Conservation (phyloP, 2,329 filamentous ascomycete species). For the Chaetomiaceae sp. region DNA sequence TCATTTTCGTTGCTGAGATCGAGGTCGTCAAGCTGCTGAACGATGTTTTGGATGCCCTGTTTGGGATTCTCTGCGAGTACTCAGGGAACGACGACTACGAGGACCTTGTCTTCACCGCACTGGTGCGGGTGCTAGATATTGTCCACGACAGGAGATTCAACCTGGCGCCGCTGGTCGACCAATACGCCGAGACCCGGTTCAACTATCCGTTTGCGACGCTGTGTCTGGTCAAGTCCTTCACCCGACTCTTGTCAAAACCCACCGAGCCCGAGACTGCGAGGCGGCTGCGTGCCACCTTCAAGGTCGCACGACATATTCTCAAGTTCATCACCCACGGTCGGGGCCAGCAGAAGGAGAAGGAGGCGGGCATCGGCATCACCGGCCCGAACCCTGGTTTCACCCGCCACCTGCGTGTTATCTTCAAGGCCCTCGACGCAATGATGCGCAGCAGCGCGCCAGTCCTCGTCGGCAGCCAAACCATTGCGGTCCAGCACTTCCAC, state of each 20-base stretch:
- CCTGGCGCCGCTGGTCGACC: constrained; percentile 81
- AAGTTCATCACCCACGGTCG: constrained; percentile 92
- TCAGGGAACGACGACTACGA: constrained; percentile 90
- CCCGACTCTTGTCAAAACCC: constrained; percentile 74
- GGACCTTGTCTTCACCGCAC: constrained; percentile 82
- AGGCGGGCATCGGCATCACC: constrained; percentile 80
- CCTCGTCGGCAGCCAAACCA: constrained; percentile 87
- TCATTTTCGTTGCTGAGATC: constrained; percentile 93
- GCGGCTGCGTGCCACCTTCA: constrained; percentile 85
- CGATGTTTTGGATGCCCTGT: constrained; percentile 86
- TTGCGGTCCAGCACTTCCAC: constrained; percentile 94
- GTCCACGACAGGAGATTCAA: constrained; percentile 94
- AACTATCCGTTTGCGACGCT: constrained; percentile 90
- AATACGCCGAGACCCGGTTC: constrained; percentile 83
- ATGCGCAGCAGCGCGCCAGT: constrained; percentile 85
- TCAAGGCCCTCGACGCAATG: constrained; percentile 81
- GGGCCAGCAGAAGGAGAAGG: constrained; percentile 81
- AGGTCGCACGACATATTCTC: constrained; percentile 87
- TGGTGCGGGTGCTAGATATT: constrained; percentile 87
- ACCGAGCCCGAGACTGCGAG: constrained; percentile 79
- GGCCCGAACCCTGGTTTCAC: constrained; percentile 69
- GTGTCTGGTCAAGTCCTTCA: constrained; percentile 82
- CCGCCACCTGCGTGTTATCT: constrained; percentile 77
- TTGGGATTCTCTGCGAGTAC: constrained; percentile 85
- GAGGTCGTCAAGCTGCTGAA: constrained; percentile 92